Conservation (phyloP, 1,284 basidiomycete genomes). For the Cryptococcus amylolentus region DNA sequence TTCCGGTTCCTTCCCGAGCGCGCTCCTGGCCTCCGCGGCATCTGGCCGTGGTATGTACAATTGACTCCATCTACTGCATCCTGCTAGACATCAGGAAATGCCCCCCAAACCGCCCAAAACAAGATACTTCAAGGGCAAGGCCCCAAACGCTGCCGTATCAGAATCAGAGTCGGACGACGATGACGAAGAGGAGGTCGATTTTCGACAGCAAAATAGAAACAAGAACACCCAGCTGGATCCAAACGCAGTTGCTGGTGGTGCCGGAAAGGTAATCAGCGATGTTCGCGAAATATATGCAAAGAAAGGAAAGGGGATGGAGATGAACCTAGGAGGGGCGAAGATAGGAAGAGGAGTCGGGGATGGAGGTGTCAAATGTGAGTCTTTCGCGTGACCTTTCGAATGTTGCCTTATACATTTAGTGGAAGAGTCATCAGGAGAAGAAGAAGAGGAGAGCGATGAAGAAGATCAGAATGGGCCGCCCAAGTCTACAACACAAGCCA, state of each 20-base stretch:
- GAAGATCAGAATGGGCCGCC: slow-evolving; percentile 22
- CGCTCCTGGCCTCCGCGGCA: background rate
- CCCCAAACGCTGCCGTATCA: slow-evolving; percentile 25
- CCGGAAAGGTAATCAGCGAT: slow-evolving; percentile 37
- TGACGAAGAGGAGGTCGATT: slow-evolving; percentile 10
- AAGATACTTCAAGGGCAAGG: slow-evolving; percentile 46
- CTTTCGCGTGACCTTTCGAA: background rate
- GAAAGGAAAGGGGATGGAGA: slow-evolving; percentile 24
- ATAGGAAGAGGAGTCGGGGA: slow-evolving; percentile 30
- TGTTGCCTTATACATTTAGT: slow-evolving; percentile 4
- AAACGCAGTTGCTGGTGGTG: slow-evolving; percentile 45
- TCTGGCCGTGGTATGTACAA: background rate
- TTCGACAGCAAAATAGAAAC: background rate
- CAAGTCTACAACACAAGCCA: slow-evolving; percentile 11
- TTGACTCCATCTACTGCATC: background rate
- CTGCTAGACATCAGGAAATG: slow-evolving; percentile 2
- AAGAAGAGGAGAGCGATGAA: slow-evolving; percentile 39
- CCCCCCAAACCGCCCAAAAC: slow-evolving; percentile 24
- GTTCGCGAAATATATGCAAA: slow-evolving; percentile 8
- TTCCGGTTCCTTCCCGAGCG: slow-evolving; percentile 4
- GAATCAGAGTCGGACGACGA: slow-evolving; percentile 32
- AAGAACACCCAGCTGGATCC: slow-evolving; percentile 11
- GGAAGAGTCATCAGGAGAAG: slow-evolving; percentile 32
- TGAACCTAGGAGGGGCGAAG: slow-evolving; percentile 39
- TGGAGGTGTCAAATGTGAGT: slow-evolving; percentile 32